Evolutionary conservation across 371 early-diverging fungal species (phyloP).

Genomic region (Syncephalastrum racemosum): DNA sequence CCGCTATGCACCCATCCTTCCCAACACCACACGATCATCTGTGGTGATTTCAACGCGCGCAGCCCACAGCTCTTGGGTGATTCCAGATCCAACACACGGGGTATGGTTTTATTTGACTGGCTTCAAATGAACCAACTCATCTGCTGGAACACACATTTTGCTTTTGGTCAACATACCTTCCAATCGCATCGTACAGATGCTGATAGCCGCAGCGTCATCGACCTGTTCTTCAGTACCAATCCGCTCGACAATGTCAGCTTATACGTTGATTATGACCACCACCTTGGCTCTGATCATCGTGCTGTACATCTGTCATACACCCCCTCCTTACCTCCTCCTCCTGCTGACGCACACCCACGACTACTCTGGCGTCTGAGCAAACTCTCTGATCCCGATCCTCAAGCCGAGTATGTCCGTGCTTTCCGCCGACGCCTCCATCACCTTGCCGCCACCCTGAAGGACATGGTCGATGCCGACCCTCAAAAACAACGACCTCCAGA

Average conservation of each 20-base stretch:
- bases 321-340: background rate
- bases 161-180: constrained; percentile 15
- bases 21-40: constrained; percentile 11
- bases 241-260: constrained; percentile 1
- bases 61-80: constrained; percentile 9
- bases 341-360: background rate
- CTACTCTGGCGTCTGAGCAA: constrained; percentile 1
- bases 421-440: background rate
- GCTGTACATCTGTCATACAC: constrained; percentile 1
- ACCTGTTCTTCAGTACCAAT: constrained; percentile 9
- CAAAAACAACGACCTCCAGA: no score
- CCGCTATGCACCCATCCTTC: no score
- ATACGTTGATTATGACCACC: constrained; percentile 5
- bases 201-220: constrained; percentile 9
- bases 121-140: background rate
- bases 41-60: constrained; percentile 24
- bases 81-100: background rate
- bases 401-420: background rate
- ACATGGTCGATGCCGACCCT: no score
- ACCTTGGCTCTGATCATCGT: constrained; percentile 11
- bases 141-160: constrained; percentile 7
- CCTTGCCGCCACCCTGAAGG: background rate
- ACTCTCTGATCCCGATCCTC: background rate
- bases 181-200: no score
- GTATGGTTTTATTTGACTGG: constrained; percentile 2